Percentiles rank a stretch among this genome's conserved stretches.
Conservation (phyloP, 1,284 basidiomycete species). For the Porogramme epimiltina region DNA sequence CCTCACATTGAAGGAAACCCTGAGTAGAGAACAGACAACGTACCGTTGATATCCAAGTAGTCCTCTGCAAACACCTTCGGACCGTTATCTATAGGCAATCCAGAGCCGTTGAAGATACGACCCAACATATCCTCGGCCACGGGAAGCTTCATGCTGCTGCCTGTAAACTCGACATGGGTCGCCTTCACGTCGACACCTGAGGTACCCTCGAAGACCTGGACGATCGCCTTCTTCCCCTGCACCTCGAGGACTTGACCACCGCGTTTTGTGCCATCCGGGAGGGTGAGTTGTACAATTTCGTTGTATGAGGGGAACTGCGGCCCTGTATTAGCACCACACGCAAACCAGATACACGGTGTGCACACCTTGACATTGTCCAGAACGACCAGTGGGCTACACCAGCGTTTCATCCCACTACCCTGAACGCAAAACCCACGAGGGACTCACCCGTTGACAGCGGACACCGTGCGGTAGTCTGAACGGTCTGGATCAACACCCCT, state of each 20-base stretch:
- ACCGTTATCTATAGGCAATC: slow-evolving; percentile 97
- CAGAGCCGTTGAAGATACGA: slow-evolving; percentile 98
- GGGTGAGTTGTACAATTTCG: slow-evolving; percentile 95
- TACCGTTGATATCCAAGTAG: slow-evolving; percentile 98
- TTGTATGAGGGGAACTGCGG: slow-evolving; percentile 97
- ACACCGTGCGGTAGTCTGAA: slow-evolving; percentile 93
- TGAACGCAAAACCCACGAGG: background rate
- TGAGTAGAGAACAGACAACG: slow-evolving; percentile 26
- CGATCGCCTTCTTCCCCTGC: slow-evolving; percentile 97
- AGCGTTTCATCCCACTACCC: slow-evolving; percentile 3
- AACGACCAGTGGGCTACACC: slow-evolving; percentile 84
- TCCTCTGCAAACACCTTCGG: slow-evolving; percentile 99
- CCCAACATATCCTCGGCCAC: slow-evolving; percentile 99
- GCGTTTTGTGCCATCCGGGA: slow-evolving; percentile 94
- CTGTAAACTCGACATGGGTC: slow-evolving; percentile 98
- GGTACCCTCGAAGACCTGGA: slow-evolving; percentile 99
- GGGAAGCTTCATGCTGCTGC: slow-evolving; percentile 97
- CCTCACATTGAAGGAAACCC: slow-evolving; percentile 2
- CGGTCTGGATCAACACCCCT: slow-evolving; percentile 14
- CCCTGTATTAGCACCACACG: slow-evolving; percentile 3
- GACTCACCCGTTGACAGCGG: slow-evolving; percentile 92
- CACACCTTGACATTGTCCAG: slow-evolving; percentile 97
- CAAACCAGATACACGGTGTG: background rate
- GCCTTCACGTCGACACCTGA: slow-evolving; percentile 97
- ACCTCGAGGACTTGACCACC: slow-evolving; percentile 99